A percentile compares a stretch with the other conserved stretches of the same genome.
Evolutionary conservation across 805 yeast species (phyloP).

Genomic region (Candida fluviatilis): DNA sequence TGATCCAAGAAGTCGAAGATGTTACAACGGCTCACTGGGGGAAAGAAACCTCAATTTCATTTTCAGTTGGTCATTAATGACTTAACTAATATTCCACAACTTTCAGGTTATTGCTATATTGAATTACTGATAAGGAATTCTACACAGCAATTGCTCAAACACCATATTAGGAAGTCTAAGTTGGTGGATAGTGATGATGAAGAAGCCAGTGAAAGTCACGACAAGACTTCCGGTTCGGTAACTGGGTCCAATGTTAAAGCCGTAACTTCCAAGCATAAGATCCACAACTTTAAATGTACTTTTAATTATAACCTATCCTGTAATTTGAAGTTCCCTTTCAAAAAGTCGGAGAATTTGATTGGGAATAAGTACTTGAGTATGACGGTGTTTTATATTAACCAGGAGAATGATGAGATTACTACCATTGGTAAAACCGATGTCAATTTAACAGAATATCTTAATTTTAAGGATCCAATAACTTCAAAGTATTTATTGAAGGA

Average conservation of each 20-base stretch:
- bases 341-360: constrained; percentile 33
- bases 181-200: background rate
- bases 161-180: background rate
- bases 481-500: constrained; percentile 68
- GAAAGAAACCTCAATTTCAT: constrained; percentile 56
- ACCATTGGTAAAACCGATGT: constrained; percentile 64
- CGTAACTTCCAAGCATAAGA: constrained; percentile 26
- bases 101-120: constrained; percentile 62
- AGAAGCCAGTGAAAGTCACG: background rate
- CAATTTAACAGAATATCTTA: constrained; percentile 69
- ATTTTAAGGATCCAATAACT: constrained; percentile 46
- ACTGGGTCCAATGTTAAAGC: constrained; percentile 20
- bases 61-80: constrained; percentile 59
- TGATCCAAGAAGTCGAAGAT: background rate
- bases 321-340: constrained; percentile 38
- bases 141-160: background rate
- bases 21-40: background rate
- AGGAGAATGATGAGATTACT: constrained; percentile 21
- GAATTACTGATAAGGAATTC: constrained; percentile 49
- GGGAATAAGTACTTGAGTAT: constrained; percentile 41
- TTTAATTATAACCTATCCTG: constrained; percentile 32
- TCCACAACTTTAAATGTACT: constrained; percentile 38
- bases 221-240: constrained; percentile 4
- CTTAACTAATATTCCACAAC: constrained; percentile 79
- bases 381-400: constrained; percentile 30